phyloP scores from a whole-genome alignment of 495 filamentous ascomycete species.

The Trichoderma erinaceum region DNA sequence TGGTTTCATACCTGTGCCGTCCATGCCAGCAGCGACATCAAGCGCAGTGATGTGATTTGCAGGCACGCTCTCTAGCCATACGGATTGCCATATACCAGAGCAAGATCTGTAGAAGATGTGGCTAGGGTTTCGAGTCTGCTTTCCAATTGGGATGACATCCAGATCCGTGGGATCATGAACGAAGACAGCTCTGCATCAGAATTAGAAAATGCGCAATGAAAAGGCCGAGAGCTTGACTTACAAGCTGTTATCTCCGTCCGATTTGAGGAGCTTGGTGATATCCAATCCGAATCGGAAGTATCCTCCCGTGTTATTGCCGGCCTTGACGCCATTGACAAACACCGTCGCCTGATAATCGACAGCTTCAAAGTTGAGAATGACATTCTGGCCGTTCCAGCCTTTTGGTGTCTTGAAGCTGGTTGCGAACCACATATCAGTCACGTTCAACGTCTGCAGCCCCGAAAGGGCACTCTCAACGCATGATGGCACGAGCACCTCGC shows the following conservation, averaged over 20 bases:
- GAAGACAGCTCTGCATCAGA: conserved; percentile 45
- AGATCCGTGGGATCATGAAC: conserved; percentile 60
- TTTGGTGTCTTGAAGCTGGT: conserved; percentile 50
- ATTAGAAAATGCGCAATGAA: not conserved
- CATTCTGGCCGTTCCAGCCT: conserved; percentile 35
- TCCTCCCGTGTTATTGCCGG: conserved; percentile 52
- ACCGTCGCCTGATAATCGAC: conserved; percentile 64
- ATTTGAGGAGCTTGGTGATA: conserved; percentile 43
- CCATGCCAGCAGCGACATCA: conserved; percentile 51
- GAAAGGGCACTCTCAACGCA: conserved; percentile 51
- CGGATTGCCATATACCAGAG: conserved; percentile 63
- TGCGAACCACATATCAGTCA: conserved; percentile 55
- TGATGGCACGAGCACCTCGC: conserved; percentile 56
- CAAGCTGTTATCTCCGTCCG: conserved; percentile 46
- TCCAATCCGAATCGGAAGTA: conserved; percentile 59
- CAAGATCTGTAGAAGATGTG: conserved; percentile 69
- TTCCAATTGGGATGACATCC: conserved; percentile 56
- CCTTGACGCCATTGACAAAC: conserved; percentile 53
- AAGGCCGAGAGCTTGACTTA: conserved; percentile 27
- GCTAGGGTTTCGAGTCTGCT: conserved; percentile 51
- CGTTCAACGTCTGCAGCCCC: conserved; percentile 46
- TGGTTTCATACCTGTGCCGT: conserved; percentile 53
- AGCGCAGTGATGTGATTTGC: conserved; percentile 48
- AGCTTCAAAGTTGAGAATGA: conserved; percentile 62
- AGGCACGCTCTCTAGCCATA: conserved; percentile 60